Percentiles rank a stretch among this genome's conserved stretches.
These are phyloP conservation scores for Penicillium arizonense DNA, from an alignment of 495 filamentous ascomycete species.

Conservation along the genomic window DNA sequence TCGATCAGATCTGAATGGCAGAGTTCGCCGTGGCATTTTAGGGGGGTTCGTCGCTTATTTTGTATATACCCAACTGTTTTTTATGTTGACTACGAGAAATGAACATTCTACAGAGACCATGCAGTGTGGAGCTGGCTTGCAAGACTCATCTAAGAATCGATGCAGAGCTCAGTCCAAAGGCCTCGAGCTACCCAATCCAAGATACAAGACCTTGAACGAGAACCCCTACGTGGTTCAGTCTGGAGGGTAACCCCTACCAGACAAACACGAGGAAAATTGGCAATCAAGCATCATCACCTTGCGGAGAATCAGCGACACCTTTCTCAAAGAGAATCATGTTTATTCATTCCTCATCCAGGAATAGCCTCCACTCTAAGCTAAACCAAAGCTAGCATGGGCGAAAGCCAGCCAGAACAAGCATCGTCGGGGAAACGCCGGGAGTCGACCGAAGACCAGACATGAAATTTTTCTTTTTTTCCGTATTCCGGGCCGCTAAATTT, in stretches of 20 bases:
- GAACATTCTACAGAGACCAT: slow-evolving; percentile 19
- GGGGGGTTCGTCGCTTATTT: slow-evolving; percentile 15
- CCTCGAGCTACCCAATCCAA: slow-evolving; percentile 10
- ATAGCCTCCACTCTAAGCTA: slow-evolving; percentile 35
- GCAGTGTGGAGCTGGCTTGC: slow-evolving; percentile 2
- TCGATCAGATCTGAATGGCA: slow-evolving; percentile 33
- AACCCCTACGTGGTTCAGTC: slow-evolving; percentile 23
- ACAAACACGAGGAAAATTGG: slow-evolving; percentile 58
- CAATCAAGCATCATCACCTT: slow-evolving; percentile 85
- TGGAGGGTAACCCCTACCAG: slow-evolving; percentile 5
- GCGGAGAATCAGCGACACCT: slow-evolving; percentile 88
- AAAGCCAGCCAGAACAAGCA: slow-evolving; percentile 23
- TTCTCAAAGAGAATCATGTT: slow-evolving; percentile 57
- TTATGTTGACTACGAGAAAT: slow-evolving; percentile 12
- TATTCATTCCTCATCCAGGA: slow-evolving; percentile 53
- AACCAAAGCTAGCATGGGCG: slow-evolving; percentile 26
- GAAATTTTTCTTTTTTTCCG: slow-evolving; percentile 30
- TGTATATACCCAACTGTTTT: slow-evolving; percentile 22
- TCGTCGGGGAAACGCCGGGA: slow-evolving; percentile 29
- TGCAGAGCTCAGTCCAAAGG: slow-evolving; percentile 10
- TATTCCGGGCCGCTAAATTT: slow-evolving; percentile 26
- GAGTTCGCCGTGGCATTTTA: slow-evolving; percentile 4
- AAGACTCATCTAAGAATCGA: slow-evolving; percentile 1
- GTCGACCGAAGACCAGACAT: slow-evolving; percentile 35
- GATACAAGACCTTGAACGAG: slow-evolving; percentile 1